Base-by-base conservation (phyloP, 768 basidiomycete species). In the Rhodotorula taiwanensis region DNA sequence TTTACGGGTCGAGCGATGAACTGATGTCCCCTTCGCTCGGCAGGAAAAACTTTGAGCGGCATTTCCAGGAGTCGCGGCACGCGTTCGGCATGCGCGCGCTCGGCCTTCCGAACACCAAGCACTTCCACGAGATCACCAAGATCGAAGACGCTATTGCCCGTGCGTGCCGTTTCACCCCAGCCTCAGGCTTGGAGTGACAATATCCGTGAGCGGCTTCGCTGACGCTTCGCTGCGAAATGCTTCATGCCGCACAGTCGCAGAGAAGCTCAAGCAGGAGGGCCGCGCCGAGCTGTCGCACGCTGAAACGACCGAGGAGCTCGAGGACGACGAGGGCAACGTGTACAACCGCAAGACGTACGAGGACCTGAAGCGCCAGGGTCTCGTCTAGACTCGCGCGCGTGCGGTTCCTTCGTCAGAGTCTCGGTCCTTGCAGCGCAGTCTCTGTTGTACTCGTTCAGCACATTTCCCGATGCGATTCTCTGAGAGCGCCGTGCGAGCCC, bases 51-150 rank as follows among this genome's bases (percentile, higher is more conserved):
- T 94, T 94, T 70, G 91, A 94, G 74, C 81, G 90, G 54, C 92
- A 95, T 79, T 94, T 95, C 79, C 91, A 93, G 83, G 95, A 98
- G 80, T 88, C 90, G 31, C 81, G 93, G 58, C 95, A 99, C 77
- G 89, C 95, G 2, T 98, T 97, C 71, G 95, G 93, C 28, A 95
- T 99, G 91, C 86, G 91, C 52, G 92, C 94, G 16, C 81, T 99
- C 33, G 95, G 95, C 41, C 80, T 99, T 60, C 95, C 95, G 2
- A 97, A 97, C 70, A 98, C 94, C 4, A 97, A 94, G 76, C 95
- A 99, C 77, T 99, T 98, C 80, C 92, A 95, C 74, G 95, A 95
- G 77, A 97, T 99, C 64, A 98, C 92, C 30, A 84, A 86, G 55
- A 99, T 99, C 68, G 88, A 92, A 72, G 95, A 99, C 78, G 95